Conservation (phyloP, 1,139 yeast species). For the Diutina rugosa region DNA sequence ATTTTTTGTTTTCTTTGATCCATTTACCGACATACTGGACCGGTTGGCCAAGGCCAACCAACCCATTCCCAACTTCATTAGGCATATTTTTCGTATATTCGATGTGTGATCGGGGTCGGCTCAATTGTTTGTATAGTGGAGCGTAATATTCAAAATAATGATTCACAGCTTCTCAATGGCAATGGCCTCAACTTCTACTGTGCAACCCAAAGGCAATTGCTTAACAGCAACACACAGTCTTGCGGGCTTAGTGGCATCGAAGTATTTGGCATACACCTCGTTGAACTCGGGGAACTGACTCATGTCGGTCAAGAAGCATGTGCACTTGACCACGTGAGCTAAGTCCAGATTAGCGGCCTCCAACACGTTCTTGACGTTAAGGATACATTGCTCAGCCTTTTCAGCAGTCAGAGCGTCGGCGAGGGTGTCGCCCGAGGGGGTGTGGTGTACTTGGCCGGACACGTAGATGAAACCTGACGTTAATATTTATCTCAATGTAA, state of each 20-base stretch:
- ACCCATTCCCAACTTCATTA: too few species aligned
- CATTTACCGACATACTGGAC: too few species aligned
- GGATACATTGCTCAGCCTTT: slow-evolving; percentile 75
- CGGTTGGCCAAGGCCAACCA: too few species aligned
- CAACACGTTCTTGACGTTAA: slow-evolving; percentile 63
- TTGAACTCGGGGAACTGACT: slow-evolving; percentile 77
- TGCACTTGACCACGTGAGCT: slow-evolving; percentile 75
- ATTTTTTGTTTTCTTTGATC: too few species aligned
- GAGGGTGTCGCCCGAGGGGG: slow-evolving; percentile 49
- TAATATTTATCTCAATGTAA: background rate
- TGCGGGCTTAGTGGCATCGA: slow-evolving; percentile 78
- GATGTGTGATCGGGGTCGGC: too few species aligned
- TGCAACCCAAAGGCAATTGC: slow-evolving; percentile 74
- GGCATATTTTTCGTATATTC: too few species aligned
- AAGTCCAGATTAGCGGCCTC: slow-evolving; percentile 75
- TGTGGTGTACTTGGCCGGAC: slow-evolving; percentile 91
- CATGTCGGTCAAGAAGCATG: slow-evolving; percentile 79
- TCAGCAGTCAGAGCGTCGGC: slow-evolving; percentile 56
- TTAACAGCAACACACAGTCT: slow-evolving; percentile 92
- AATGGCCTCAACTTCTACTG: slow-evolving; percentile 63
- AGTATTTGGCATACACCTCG: slow-evolving; percentile 70
- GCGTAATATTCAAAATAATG: too few species aligned
- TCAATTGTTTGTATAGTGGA: too few species aligned
- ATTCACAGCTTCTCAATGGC: slow-evolving; percentile 41
- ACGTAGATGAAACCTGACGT: slow-evolving; percentile 64